Base-by-base conservation (phyloP, 108 stramenopile species). In the Bacterosira constricta region DNA sequence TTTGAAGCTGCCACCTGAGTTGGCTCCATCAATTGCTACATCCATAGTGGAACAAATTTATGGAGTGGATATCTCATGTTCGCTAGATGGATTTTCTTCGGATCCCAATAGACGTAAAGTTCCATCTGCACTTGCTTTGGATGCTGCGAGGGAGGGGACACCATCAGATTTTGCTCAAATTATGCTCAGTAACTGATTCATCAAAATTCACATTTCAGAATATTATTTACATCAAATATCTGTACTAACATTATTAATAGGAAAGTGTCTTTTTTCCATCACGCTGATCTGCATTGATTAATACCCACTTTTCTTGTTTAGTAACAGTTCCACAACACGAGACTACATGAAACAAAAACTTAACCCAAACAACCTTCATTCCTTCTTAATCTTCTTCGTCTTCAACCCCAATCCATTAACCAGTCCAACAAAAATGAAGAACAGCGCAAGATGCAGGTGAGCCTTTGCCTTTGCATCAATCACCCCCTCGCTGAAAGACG, bases 41-140 rank as follows among this genome's bases (percentile, higher is more conserved):
- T 65, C 83, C 4, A 86, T 92, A 15, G 44, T 88, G 9, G 91
- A 92, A 58, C 91, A 92, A 75, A 79, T 85, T 25, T 76, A 75
- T 50, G 79, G 77, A 0, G 52, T 79, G 0, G 50, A 79, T 34
- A 57, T 79, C 53, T 54, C 67, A 12, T 55, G 65, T 23, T 66
- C 69, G 30, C 17, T 49, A 26, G 63, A 60, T 29, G 64, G 57
- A 2, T 75, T 75, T 9, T 26, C 29, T 6, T 30, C 57, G 1
- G 37, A 21, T 32, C 42, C 54, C 46, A n/a, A 44, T 32, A 10
- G 18, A 29, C 39, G 57, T 2, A 23, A 61, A n/a, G 51, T 52
- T 34, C 77, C 77, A 39, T 31, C 69, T 60, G 77, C 77, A 7
- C 52, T 69, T 54, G 38, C 66, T 41, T 42, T 79, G 50, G 67